Base-by-base conservation (phyloP, 805 yeast species). In the Suhomyces xylopsoci region DNA sequence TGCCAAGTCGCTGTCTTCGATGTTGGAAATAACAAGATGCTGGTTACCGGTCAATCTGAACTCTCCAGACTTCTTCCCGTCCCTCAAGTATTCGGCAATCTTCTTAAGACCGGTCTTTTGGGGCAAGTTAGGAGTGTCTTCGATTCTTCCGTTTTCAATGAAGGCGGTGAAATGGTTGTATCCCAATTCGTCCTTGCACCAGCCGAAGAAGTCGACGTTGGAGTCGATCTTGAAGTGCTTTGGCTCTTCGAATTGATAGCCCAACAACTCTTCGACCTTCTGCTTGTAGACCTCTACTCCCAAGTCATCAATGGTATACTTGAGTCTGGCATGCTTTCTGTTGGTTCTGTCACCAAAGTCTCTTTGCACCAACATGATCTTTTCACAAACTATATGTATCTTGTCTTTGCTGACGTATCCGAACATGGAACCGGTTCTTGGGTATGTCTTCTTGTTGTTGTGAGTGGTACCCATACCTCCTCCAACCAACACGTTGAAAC, bases 381-480 rank as follows among this genome's bases (percentile, higher is more conserved):
- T 89, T 71, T 93, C 97, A 70, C 96, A 89, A 19, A 87, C 97
- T 49, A 80, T 71, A 56, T 83, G 84, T 47, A 90, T 79, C 68
- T 90, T 81, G 48, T 85, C 92, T 55, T 77, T 77, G 3, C 82
- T 58, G 47, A 85, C 84, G 65, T 75, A 93, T 25, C 98, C 98
- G 59, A 93, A 81, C 71, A 83, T 74, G 17, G 96, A 86, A 57
- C 97, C 98, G 5, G 96, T 83, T 74, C 98, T 83, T 63, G 98
- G 98, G 68, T 93, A 93, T 0, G 98, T 93, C 80, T 93, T 93
- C 66, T 87, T 87, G 77, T 93, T 93, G 80, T 92, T 93, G 70
- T 93, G 98, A 12, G 98, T 93, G 42, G 96, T 83, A 63, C 98
- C 98, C 98, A 93, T 93, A 80, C 98, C 98, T 76, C 98, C 98